phyloP scores from a whole-genome alignment of 305 asterid species.

The Fraxinus floribunda region DNA sequence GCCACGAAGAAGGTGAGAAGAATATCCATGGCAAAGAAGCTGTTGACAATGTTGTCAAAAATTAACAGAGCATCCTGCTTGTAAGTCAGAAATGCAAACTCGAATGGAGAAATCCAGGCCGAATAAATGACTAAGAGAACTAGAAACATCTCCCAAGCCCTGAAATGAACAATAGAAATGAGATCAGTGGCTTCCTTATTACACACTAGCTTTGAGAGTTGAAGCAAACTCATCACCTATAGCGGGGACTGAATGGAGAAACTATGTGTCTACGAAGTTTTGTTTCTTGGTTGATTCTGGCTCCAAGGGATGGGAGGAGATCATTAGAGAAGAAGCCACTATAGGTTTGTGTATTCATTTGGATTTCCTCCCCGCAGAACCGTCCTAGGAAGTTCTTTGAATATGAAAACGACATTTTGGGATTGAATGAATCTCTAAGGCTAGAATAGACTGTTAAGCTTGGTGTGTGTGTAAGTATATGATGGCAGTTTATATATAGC shows the following conservation, averaged over 20 bases:
- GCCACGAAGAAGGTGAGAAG: slow-evolving; percentile 90
- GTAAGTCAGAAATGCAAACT: slow-evolving; percentile 73
- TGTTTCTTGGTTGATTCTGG: slow-evolving; percentile 57
- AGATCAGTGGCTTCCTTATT: neutral
- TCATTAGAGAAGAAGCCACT: slow-evolving; percentile 72
- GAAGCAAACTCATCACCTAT: slow-evolving; percentile 44
- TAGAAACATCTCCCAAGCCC: slow-evolving; percentile 91
- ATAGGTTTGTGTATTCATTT: slow-evolving; percentile 31
- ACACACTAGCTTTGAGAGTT: neutral
- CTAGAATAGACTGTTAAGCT: slow-evolving; percentile 3
- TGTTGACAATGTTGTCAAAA: slow-evolving; percentile 68
- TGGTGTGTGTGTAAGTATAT: slow-evolving; percentile 19
- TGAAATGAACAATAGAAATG: slow-evolving; percentile 29
- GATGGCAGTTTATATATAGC: slow-evolving; percentile 43
- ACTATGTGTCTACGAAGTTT: slow-evolving; percentile 53
- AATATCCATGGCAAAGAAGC: slow-evolving; percentile 79
- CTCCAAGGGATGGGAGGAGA: slow-evolving; percentile 91
- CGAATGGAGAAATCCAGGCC: slow-evolving; percentile 86
- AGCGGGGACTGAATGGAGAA: slow-evolving; percentile 72
- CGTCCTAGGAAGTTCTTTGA: slow-evolving; percentile 52
- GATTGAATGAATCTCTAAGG: neutral
- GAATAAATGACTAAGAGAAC: slow-evolving; percentile 70
- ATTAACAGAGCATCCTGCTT: slow-evolving; percentile 59
- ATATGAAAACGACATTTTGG: slow-evolving; percentile 47
- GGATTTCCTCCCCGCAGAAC: slow-evolving; percentile 70